Conservation (phyloP, 176 grass and related monocot species). For the Oryza meridionalis region DNA sequence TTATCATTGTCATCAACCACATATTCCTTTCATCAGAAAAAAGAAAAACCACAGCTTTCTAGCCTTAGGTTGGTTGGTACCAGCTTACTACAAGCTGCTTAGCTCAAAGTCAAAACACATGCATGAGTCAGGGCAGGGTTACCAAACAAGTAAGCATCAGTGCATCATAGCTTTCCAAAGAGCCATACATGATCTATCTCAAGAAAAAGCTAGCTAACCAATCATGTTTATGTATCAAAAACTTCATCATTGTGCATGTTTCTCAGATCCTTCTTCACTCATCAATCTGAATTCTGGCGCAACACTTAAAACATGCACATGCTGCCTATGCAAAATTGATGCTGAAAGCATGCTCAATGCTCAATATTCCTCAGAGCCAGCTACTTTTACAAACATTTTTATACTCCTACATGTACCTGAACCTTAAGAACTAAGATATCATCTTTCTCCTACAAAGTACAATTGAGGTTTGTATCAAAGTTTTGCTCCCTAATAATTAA, state of each 20-base stretch:
- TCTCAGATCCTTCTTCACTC: constrained; percentile 11
- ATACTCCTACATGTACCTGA: background rate
- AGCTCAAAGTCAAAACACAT: constrained; percentile 30
- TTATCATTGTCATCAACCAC: constrained; percentile 25
- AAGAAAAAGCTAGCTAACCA: background rate
- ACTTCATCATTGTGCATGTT: background rate
- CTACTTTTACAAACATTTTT: background rate
- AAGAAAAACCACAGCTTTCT: background rate
- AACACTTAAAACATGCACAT: background rate
- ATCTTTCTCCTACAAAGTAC: background rate
- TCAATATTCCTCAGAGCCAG: background rate
- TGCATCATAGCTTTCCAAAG: background rate
- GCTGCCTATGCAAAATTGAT: background rate
- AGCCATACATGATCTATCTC: background rate
- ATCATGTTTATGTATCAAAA: background rate
- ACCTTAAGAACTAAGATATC: constrained; percentile 20
- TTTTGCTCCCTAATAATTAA: background rate
- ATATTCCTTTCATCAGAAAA: too few relatives aligned
- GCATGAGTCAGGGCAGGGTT: background rate
- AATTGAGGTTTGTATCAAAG: background rate
- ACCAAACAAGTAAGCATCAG: background rate
- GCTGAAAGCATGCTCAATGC: background rate
- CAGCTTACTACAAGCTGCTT: constrained; percentile 17
- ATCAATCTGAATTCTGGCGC: background rate
- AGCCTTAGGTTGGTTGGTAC: constrained; percentile 27